Base-by-base conservation (phyloP, 2,329 filamentous ascomycete species). In the Calonectria henricotiae region DNA sequence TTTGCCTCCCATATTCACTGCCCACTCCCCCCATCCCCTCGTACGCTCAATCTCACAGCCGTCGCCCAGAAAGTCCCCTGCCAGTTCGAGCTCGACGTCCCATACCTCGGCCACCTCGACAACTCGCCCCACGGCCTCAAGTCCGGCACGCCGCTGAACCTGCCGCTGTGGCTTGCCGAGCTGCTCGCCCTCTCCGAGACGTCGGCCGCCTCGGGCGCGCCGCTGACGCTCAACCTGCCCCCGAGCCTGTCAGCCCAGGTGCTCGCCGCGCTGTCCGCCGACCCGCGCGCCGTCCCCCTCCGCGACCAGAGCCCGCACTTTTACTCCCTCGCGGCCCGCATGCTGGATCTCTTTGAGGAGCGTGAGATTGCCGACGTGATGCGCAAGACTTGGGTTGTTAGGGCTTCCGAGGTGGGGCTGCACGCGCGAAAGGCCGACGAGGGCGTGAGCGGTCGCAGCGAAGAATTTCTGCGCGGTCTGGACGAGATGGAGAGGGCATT, bases 111-210 rank as follows among this genome's bases (percentile, higher is more conserved):
- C 75, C 94, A 97, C 81, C 88, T 99, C 70, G 95, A 97, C 83
- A 95, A 95, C 78, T 96, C 94, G 79, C 89, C 93, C 27, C 84
- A 87, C 37, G 83, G 93, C 80, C 91, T 98, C 77, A 96, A 96
- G 81, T 84, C 91, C 65, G 93, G 94, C 70, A 96, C 94, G 0
- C 91, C 92, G 49, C 87, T 98, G 55, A 89, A 93, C 71, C 90
- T 98, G 1, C 96, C 96, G 2, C 88, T 98, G 74, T 99, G 96
- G 96, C 91, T 99, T 13, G 95, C 93, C 75, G 94, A 98, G 82
- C 96, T 98, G 89, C 93, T 99, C 63, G 94, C 94, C 35, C 89
- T 97, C 51, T 91, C 89, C 73, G 87, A 86, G 32, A 82, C 83
- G 11, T 83, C 81, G 60, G 82, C 83, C 32, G 82, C 86, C 67